Evolutionary conservation across 78 protist genomes (phyloP), one percentile per base, ranked within the genome.

Genomic region (Dictyostelium capitatum): DNA sequence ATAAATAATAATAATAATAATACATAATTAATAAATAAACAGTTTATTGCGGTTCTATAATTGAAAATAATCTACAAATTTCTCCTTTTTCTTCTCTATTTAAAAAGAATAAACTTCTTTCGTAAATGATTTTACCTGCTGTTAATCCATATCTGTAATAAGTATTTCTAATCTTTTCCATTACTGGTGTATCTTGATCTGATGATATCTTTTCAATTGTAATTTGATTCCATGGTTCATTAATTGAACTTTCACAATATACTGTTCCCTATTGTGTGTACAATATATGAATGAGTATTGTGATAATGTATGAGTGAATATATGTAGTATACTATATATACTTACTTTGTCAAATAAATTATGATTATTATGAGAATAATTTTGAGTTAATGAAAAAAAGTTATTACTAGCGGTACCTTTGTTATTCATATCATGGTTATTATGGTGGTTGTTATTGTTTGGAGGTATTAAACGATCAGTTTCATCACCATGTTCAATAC

Each of bases 201-300:
- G 90, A 67, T 11, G 89, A 82, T 8, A 82, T 67, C 48, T 82
- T 82, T 53, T 82, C 90, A 69, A 82, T 82, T 6, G 90, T 82
- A 10, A 82, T 41, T 20, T 67, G 48, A 41, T 82, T 82, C 50
- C 37, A 82, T 37, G 90, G 90, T 69, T 82, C 90, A 37, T 82
- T 51, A 30, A 82, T 25, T 32, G 90, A 64, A n/a, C 90, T 77
- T 69, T 82, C 90, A 25, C 51, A 53, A 19, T 51, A 11, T 15
- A 82, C 72, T 62, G 72, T 10, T 10, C 72, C 72, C 72, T 62
- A 62, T 3, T 8, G 43, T 37, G 43, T 37, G 43, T 37, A 3
- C 2, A 37, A 4, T 51, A 51, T 51, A 14, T 12, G 15, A 4
- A 4, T 14, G 4, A 51, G 10, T 14, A 4, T 51, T n/a, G n/a